A percentile compares a stretch with the other conserved stretches of the same genome.
These are phyloP conservation scores for Hypoxylon intermedium DNA, from an alignment of 495 filamentous ascomycete genomes.

Conservation along the genomic window DNA sequence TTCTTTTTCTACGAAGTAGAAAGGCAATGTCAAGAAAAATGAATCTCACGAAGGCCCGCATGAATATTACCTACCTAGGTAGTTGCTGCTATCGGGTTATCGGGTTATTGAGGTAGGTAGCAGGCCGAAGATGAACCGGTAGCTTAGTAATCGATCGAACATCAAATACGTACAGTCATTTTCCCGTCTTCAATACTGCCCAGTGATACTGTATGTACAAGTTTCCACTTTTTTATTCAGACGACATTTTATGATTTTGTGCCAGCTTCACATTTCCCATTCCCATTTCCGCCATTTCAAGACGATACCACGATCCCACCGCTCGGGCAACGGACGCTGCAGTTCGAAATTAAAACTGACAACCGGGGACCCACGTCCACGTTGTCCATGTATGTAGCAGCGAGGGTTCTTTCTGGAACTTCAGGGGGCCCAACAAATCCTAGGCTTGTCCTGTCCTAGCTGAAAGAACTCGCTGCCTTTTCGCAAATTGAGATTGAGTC, in stretches of 20 bases:
- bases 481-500: conserved; percentile 31
- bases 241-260: conserved; percentile 30
- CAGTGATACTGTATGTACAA: background rate
- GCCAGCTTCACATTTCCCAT: conserved; percentile 2
- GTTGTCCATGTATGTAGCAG: background rate
- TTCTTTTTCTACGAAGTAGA: too few species aligned
- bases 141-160: background rate
- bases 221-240: conserved; percentile 31
- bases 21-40: conserved; percentile 1
- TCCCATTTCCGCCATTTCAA: too few species aligned
- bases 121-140: conserved; percentile 10
- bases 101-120: too few species aligned
- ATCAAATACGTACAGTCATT: background rate
- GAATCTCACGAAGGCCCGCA: conserved; percentile 15
- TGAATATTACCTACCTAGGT: background rate
- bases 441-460: too few species aligned
- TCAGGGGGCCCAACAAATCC: conserved; percentile 24
- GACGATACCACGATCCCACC: too few species aligned
- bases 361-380: background rate
- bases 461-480: background rate
- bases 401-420: conserved; percentile 7
- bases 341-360: conserved; percentile 14
- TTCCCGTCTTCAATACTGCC: background rate
- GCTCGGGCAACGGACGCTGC: conserved; percentile 13
- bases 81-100: too few species aligned